Percentiles rank a stretch among this genome's conserved stretches.
Evolutionary conservation across 805 yeast species (phyloP).

Genomic region (Komagataella phaffii): DNA sequence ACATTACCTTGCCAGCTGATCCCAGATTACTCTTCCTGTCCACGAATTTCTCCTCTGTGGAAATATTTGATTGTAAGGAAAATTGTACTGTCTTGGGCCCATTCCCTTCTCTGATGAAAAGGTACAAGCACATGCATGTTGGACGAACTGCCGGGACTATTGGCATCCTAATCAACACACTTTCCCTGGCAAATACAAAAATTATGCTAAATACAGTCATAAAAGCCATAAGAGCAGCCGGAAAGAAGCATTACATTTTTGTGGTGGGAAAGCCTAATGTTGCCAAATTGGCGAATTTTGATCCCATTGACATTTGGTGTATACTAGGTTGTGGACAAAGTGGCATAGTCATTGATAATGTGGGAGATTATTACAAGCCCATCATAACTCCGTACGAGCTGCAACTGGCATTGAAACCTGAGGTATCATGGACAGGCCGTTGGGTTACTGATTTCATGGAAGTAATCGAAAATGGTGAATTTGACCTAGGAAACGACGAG

Average conservation of each 20-base stretch:
- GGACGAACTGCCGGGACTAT: constrained; percentile 88
- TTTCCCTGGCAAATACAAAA: constrained; percentile 67
- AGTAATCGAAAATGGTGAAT: constrained; percentile 22
- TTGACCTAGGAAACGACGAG: constrained; percentile 6
- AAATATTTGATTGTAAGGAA: constrained; percentile 31
- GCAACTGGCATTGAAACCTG: constrained; percentile 62
- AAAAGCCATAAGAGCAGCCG: constrained; percentile 52
- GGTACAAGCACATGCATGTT: constrained; percentile 77
- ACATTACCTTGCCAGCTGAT: constrained; percentile 60
- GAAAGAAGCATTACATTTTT: constrained; percentile 84
- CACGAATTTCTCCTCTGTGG: constrained; percentile 48
- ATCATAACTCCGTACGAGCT: constrained; percentile 91
- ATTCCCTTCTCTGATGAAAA: constrained; percentile 64
- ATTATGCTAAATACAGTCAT: constrained; percentile 49
- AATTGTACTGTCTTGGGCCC: constrained; percentile 37
- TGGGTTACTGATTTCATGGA: constrained; percentile 77
- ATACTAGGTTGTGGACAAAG: constrained; percentile 90
- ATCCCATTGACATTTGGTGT: constrained; percentile 90
- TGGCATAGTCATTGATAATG: constrained; percentile 74
- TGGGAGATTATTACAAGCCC: constrained; percentile 76
- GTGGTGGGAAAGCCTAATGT: constrained; percentile 98
- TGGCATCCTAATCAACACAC: constrained; percentile 82
- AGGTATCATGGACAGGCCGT: constrained; percentile 81
- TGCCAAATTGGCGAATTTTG: constrained; percentile 93
- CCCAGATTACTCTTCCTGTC: constrained; percentile 68